These are phyloP conservation scores for Pistacia vera DNA, from an alignment of 345 rosid species.

Conservation along the genomic window DNA sequence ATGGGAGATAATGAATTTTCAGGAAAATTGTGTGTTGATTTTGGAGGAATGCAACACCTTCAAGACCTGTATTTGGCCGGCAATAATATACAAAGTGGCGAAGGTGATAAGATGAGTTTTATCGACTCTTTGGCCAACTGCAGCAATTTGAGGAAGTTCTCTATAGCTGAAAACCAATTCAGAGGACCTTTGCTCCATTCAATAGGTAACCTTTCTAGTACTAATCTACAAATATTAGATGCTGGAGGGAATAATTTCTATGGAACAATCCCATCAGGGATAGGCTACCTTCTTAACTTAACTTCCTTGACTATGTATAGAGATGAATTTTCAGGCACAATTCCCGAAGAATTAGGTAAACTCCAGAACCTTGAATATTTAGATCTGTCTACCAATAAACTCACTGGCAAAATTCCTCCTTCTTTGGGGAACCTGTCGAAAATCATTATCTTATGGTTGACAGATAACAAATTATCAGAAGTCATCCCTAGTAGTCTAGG, in stretches of 20 bases:
- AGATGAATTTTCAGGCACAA: slow-evolving; percentile 4
- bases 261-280: slow-evolving; percentile 19
- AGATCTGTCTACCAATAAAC: not conserved
- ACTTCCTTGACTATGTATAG: not conserved
- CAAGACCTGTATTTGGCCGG: not conserved
- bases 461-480: slow-evolving; percentile 20
- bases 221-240: not conserved
- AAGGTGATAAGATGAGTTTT: slow-evolving; percentile 20
- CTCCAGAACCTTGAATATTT: not conserved
- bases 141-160: not conserved
- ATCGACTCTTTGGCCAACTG: slow-evolving; percentile 17
- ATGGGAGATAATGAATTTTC: slow-evolving; percentile 17
- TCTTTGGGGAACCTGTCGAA: slow-evolving; percentile 19
- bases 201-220: slow-evolving; percentile 14
- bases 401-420: slow-evolving; percentile 16
- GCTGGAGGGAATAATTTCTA: not conserved
- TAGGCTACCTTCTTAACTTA: slow-evolving; percentile 12
- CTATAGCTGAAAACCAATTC: not conserved
- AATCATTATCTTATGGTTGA: not conserved
- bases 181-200: slow-evolving; percentile 18
- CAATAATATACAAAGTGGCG: slow-evolving; percentile 18
- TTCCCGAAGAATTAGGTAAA: slow-evolving; percentile 14
- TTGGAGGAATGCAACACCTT: slow-evolving; percentile 18
- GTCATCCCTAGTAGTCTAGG: slow-evolving; percentile 28
- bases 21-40: slow-evolving; percentile 18